Base-by-base conservation (phyloP, 257 asterid species). In the Anisodus tanguticus region DNA sequence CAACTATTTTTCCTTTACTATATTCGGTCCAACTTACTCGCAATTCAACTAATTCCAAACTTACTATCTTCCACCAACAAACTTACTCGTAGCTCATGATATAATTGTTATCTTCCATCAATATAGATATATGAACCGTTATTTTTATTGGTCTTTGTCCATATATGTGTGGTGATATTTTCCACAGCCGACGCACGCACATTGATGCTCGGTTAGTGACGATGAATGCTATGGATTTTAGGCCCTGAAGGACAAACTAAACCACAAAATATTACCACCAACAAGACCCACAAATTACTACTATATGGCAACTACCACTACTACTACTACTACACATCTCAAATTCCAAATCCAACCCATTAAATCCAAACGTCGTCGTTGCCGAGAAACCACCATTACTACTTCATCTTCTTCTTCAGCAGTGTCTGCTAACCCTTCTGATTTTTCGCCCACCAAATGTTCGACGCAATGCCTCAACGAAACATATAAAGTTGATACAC, bases 331-430 rank as follows among this genome's bases (percentile, higher is more conserved):
- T 31, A 31, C 35, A 31, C 35, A 31, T 31, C 35, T 31, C 35
- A 91, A 91, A 64, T 89, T 89, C 88, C 93, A 87, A 85, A 86
- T 88, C 82, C 90, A 91, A 43, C 88, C 90, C 85, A 62, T 88
- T 71, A 90, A 91, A 71, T 90, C 88, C 83, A 94, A 92, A 55
- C 95, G 95, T 81, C 97, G 95, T 81, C 95, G 97, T 80, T 89
- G 47, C 90, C 95, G 95, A 9, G 93, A 88, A 77, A 92, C 95
- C 81, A 92, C 97, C 70, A 93, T 94, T 82, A 89, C 98, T 53
- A 6, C 81, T 55, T 3, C 84, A 11, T 43, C 81, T 72, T 17
- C 35, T 31, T 31, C 35, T 31, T 31, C 35, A 31, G 35, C 35
- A 31, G 35, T 31, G 2, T 31, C 35, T 31, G 35, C 2, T 31